Evolutionary conservation across 2,329 filamentous ascomycete genomes (phyloP).

Genomic region (Monilinia vaccinii-corymbosi): DNA sequence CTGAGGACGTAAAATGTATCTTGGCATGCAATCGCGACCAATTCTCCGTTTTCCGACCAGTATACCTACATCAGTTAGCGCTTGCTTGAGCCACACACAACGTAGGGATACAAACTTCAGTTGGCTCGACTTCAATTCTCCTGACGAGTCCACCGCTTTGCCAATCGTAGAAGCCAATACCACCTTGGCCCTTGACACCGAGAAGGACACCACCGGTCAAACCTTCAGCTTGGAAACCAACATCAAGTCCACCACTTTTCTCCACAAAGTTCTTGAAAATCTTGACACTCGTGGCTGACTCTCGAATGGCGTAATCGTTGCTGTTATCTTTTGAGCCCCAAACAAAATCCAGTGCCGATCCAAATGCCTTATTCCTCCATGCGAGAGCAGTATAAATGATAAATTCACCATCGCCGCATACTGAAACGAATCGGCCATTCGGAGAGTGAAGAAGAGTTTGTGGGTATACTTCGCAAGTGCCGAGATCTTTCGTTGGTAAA

Average conservation of each 20-base stretch:
- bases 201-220: constrained; percentile 81
- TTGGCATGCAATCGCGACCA: constrained; percentile 87
- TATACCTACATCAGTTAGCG: constrained; percentile 52
- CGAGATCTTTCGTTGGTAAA: constrained; percentile 86
- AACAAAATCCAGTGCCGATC: constrained; percentile 88
- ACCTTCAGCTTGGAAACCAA: constrained; percentile 91
- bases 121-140: constrained; percentile 74
- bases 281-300: constrained; percentile 90
- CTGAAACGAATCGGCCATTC: constrained; percentile 79
- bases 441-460: constrained; percentile 93
- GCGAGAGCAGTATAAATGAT: constrained; percentile 97
- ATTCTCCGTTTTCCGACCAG: constrained; percentile 94
- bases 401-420: constrained; percentile 95
- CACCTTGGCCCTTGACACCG: constrained; percentile 89
- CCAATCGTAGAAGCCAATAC: constrained; percentile 96
- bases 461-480: constrained; percentile 93
- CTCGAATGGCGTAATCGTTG: constrained; percentile 95
- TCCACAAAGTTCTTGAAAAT: constrained; percentile 98
- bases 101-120: constrained; percentile 25
- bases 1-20: constrained; percentile 92
- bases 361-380: constrained; percentile 96
- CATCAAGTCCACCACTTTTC: constrained; percentile 78
- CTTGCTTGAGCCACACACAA: no score
- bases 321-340: constrained; percentile 97
- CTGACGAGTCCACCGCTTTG: constrained; percentile 79